Evolutionary conservation across 305 asterid species (phyloP).

Genomic region (Fraxinus sp.): DNA sequence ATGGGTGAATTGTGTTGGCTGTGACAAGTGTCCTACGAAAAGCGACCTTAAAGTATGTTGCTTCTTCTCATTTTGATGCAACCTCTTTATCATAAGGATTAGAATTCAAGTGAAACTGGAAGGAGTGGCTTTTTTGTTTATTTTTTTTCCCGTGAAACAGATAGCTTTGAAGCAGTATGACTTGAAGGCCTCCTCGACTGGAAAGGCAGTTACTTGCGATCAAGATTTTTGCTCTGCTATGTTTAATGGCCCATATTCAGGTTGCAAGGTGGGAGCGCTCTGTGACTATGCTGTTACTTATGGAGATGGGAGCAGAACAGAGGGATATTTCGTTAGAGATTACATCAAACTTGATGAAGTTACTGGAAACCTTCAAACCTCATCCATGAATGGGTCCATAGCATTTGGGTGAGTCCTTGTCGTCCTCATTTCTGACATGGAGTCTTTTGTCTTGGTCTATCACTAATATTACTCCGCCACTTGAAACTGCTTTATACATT

Average conservation of each 20-base stretch:
- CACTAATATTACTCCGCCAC: slow-evolving; percentile 10
- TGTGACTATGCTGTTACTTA: slow-evolving; percentile 70
- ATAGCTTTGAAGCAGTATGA: slow-evolving; percentile 69
- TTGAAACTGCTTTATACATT: not conserved
- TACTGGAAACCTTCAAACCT: slow-evolving; percentile 61
- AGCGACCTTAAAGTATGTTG: slow-evolving; percentile 73
- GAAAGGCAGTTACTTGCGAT: slow-evolving; percentile 58
- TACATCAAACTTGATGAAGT: slow-evolving; percentile 61
- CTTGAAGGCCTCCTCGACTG: slow-evolving; percentile 65
- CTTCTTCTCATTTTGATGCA: not conserved
- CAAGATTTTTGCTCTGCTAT: slow-evolving; percentile 67
- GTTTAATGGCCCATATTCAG: slow-evolving; percentile 44
- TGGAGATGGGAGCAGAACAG: slow-evolving; percentile 80
- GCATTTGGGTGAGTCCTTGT: slow-evolving; percentile 74
- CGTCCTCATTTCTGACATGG: slow-evolving; percentile 29
- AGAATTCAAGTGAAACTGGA: slow-evolving; percentile 17
- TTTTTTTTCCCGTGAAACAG: slow-evolving; percentile 50
- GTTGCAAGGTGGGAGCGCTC: slow-evolving; percentile 66
- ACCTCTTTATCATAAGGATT: not conserved
- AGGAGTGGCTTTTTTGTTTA: not conserved
- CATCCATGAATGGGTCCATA: slow-evolving; percentile 58
- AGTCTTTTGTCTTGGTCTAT: slow-evolving; percentile 16
- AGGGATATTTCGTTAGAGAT: slow-evolving; percentile 77
- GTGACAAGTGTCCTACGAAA: slow-evolving; percentile 74
- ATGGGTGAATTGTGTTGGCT: slow-evolving; percentile 91